These are phyloP conservation scores for Amanita exitialis DNA, from an alignment of 768 basidiomycete genomes.

Conservation along the genomic window DNA sequence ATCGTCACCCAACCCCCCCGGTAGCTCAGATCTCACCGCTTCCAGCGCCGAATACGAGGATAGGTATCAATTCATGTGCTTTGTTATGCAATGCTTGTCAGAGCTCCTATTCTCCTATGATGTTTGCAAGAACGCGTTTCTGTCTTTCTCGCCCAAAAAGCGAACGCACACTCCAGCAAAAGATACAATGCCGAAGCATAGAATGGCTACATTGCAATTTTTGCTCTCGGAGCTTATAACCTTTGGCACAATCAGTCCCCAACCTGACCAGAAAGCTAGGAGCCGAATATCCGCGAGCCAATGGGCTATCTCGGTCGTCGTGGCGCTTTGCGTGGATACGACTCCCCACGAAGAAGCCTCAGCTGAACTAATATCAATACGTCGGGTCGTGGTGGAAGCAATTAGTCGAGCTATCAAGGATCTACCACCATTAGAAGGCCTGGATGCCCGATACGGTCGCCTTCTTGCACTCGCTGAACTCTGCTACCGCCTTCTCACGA, in stretches of 20 bases:
- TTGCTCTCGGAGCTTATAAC: conserved; percentile 78
- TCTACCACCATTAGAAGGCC: conserved; percentile 39
- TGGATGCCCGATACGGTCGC: conserved; percentile 79
- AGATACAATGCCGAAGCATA: conserved; percentile 48
- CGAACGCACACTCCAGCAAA: conserved; percentile 52
- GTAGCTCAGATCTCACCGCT: no score
- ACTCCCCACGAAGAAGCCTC: conserved; percentile 51
- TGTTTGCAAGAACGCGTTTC: conserved; percentile 78
- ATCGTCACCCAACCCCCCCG: no score
- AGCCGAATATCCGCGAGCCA: conserved; percentile 59
- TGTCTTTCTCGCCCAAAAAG: conserved; percentile 69
- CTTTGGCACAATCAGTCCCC: conserved; percentile 61
- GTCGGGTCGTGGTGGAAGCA: conserved; percentile 86
- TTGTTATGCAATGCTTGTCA: conserved; percentile 86
- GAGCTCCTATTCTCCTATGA: conserved; percentile 93
- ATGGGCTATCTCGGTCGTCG: conserved; percentile 84
- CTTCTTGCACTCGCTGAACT: conserved; percentile 81
- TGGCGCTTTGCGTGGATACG: conserved; percentile 89
- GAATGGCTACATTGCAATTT: conserved; percentile 64
- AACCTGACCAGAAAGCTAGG: conserved; percentile 42
- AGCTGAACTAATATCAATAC: conserved; percentile 74
- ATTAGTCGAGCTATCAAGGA: conserved; percentile 86
- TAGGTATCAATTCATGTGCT: conserved; percentile 54
- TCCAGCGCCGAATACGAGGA: conserved; percentile 18
- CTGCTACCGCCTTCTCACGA: conserved; percentile 78